Base-by-base conservation (phyloP, 129 eudicot genomes). In the Tanacetum coccineum region DNA sequence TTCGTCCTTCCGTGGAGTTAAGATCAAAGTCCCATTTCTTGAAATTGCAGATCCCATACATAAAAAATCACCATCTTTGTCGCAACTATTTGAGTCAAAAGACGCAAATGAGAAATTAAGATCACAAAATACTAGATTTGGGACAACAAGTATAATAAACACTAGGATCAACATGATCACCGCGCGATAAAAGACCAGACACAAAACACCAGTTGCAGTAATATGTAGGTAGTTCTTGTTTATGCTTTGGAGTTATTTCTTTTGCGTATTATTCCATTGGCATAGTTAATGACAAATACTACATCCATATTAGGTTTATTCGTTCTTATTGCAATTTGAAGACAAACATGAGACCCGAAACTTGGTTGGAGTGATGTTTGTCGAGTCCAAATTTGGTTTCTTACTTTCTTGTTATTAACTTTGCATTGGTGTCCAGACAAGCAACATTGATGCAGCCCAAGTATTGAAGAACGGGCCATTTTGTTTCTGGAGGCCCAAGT, bases 11-110 rank as follows among this genome's bases (percentile, higher is more conserved):
- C 40, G 73, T 6, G 87, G 86, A 0, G 95, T 84, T 26, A 87
- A 55, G 55, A 51, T 71, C 17, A 87, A 78, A 63, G 70, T 81
- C 30, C 87, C 90, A 32, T 87, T 76, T 22, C 79, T 68, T 12
- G 81, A 71, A 64, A 47, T 40, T 9, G 82, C 85, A 0, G 87
- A 74, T 15, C 87, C 95, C 90, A 81, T 81, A 69, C 90, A 87
- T 44, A 84, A 54, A 1, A 87, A 63, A 13, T 69, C 74, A 67
- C 85, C 59, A 40, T 57, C 80, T 36, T 46, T 40, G 0, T 45
- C 69, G 44, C 90, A 87, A 74, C 81, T 80, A 65, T 52, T 50
- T 2, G 84, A 67, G 67, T 82, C 76, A 68, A 87, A 87, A 11
- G 81, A 79, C 19, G 87, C 46, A 48, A 81, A 87, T 1, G 87